A percentile compares a stretch with the other conserved stretches of the same genome.
phyloP scores from a whole-genome alignment of 352 stramenopile genomes.

The Peronosclerospora sorghi region DNA sequence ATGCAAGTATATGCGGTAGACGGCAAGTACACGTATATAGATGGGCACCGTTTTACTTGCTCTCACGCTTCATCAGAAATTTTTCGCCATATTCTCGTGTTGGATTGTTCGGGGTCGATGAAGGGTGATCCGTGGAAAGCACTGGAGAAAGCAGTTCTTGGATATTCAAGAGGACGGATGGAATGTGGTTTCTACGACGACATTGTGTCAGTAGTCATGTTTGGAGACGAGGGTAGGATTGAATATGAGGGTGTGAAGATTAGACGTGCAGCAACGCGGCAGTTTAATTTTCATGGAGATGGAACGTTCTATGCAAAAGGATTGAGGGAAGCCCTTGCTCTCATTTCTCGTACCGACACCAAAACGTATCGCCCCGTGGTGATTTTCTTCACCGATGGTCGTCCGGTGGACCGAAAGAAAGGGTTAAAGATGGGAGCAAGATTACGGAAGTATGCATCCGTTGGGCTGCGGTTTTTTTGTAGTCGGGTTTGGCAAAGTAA shows the following conservation, averaged over 20 bases:
- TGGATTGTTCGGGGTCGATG: conserved; percentile 42
- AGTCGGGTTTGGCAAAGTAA: conserved; percentile 28
- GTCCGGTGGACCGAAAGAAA: conserved; percentile 23
- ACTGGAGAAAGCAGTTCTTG: conserved; percentile 11
- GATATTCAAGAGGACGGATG: conserved; percentile 11
- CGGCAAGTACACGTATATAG: conserved; percentile 11
- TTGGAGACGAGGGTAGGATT: conserved; percentile 17
- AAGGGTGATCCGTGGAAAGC: conserved; percentile 18
- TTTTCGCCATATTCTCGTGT: conserved; percentile 34
- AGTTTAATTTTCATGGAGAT: conserved; percentile 17
- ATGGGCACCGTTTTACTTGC: conserved; percentile 27
- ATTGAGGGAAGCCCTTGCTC: conserved; percentile 17
- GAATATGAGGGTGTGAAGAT: conserved; percentile 20
- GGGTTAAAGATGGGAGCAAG: conserved; percentile 13
- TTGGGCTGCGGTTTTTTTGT: conserved; percentile 20
- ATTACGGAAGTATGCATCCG: conserved; percentile 14
- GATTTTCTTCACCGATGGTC: conserved; percentile 40
- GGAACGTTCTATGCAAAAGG: conserved; percentile 28
- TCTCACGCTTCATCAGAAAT: conserved; percentile 13
- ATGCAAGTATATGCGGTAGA: neutral
- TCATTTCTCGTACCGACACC: conserved; percentile 27
- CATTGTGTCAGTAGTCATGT: conserved; percentile 33
- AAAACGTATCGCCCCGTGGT: conserved; percentile 23
- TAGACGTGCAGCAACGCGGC: neutral
- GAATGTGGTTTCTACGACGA: conserved; percentile 11